phyloP scores from a whole-genome alignment of 2,329 filamentous ascomycete genomes.

The Macrophomina phaseolina region DNA sequence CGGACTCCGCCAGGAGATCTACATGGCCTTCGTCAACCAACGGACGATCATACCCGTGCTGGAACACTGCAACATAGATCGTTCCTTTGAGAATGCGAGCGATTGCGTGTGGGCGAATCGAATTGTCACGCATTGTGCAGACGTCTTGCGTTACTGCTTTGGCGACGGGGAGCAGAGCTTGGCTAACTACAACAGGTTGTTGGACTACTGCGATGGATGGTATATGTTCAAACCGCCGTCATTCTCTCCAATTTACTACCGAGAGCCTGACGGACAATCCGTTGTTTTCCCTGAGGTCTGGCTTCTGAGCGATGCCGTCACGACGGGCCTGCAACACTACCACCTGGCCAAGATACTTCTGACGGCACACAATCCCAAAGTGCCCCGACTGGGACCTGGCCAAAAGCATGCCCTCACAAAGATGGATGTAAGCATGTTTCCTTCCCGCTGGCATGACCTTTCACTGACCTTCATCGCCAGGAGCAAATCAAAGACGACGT shows the following conservation, averaged over 20 bases:
- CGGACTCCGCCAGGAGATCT: conserved; percentile 44
- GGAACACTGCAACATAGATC: conserved; percentile 37
- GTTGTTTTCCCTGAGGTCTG: conserved; percentile 64
- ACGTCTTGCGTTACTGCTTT: conserved; percentile 62
- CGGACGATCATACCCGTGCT: conserved; percentile 37
- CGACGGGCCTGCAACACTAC: conserved; percentile 66
- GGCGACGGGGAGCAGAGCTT: conserved; percentile 46
- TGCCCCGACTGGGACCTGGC: conserved; percentile 55
- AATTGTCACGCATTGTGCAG: conserved; percentile 47
- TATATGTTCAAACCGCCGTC: conserved; percentile 54
- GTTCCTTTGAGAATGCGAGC: conserved; percentile 46
- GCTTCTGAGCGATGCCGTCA: conserved; percentile 63
- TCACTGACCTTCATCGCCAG: conserved; percentile 36
- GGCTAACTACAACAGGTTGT: conserved; percentile 52
- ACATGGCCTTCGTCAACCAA: conserved; percentile 39
- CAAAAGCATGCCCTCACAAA: conserved; percentile 46
- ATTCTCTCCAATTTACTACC: conserved; percentile 61
- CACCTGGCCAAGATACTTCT: conserved; percentile 64
- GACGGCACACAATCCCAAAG: conserved; percentile 60
- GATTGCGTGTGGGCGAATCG: conserved; percentile 51
- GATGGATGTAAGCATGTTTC: conserved; percentile 48
- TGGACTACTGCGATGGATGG: conserved; percentile 57
- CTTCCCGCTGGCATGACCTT: background rate
- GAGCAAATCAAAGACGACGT: conserved; percentile 56
- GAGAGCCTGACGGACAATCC: conserved; percentile 42